A percentile compares a stretch with the other conserved stretches of the same genome.
These are phyloP conservation scores for Cylindrotheca closterium DNA, from an alignment of 108 stramenopile species.

Conservation along the genomic window DNA sequence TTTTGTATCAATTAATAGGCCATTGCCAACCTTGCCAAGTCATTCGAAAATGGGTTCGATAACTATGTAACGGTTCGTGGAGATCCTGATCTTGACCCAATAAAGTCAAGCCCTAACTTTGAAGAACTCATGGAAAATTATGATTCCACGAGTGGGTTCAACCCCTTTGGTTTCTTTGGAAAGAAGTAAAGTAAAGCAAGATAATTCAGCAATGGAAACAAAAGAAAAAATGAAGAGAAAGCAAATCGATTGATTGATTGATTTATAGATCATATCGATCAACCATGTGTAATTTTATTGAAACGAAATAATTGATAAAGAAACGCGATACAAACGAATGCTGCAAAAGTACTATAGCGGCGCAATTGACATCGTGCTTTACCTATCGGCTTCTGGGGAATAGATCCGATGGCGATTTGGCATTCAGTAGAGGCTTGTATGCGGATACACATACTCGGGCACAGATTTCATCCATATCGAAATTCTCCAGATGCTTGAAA, in stretches of 20 bases:
- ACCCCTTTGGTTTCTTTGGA: conserved; percentile 69
- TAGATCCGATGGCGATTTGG: background rate
- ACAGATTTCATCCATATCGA: conserved; percentile 75
- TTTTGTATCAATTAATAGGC: conserved; percentile 27
- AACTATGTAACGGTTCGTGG: conserved; percentile 70
- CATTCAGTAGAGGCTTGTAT: conserved; percentile 33
- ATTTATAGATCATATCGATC: too few species aligned
- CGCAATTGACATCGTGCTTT: too few species aligned
- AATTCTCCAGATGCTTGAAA: conserved; percentile 57
- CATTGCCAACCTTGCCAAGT: conserved; percentile 53
- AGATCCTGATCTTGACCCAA: conserved; percentile 70
- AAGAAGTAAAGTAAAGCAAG: conserved; percentile 22
- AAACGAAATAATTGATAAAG: too few species aligned
- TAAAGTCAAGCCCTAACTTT: conserved; percentile 49
- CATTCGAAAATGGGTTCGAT: conserved; percentile 80
- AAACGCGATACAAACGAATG: too few species aligned
- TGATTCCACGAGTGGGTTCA: conserved; percentile 54
- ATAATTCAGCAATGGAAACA: too few species aligned
- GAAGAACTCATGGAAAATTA: conserved; percentile 60
- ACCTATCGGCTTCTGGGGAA: background rate
- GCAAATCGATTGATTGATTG: too few species aligned
- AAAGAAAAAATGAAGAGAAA: too few species aligned
- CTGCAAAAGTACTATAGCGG: too few species aligned
- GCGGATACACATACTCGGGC: conserved; percentile 69
- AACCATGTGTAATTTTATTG: too few species aligned